Evolutionary conservation across 179 eudicot genomes (phyloP), one percentile per base, ranked within the genome.

Genomic region (Carnegiea gigantea): DNA sequence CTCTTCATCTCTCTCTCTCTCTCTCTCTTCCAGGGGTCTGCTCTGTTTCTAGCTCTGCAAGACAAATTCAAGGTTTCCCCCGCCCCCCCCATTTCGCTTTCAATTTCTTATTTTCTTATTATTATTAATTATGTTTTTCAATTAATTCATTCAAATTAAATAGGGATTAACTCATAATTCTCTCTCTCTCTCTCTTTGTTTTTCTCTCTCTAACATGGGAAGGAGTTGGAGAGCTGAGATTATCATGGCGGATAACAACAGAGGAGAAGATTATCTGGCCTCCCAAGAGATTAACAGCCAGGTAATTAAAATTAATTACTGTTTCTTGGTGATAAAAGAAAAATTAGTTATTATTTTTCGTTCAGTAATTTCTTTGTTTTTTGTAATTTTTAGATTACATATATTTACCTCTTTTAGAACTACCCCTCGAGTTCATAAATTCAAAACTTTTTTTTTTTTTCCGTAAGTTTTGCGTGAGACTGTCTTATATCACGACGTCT

Each of bases 181-280:
- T 62, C 68, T 62, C 28, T 23, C 68, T 23, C 68, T 40, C 44
- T 40, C 9, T 11, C 33, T 65, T 8, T 70, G 0, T 20, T 10
- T 23, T 21, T 65, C 57, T 74, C 57, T 62, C 5, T 76, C 77
- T 78, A 85, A 85, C 18, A 28, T 78, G 84, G 77, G 77, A 74
- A 40, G 57, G 79, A 84, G 82, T 40, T 40, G 77, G 73, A 49
- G 78, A 24, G 46, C 57, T 68, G 15, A 44, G 33, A 24, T 24
- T 24, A 70, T 5, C 67, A 90, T 90, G 92, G 89, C 76, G 33
- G 76, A 90, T 73, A 87, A 70, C 80, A 86, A 73, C 82, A 65
- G 77, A 62, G 82, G 81, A 76, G 86, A 85, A 14, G 83, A 79
- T 0, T 88, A 77, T 67, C 15, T 87, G 59, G 86, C 83, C 74